Conservation (phyloP, 2,329 filamentous ascomycete genomes). For the Colletotrichum sp. region DNA sequence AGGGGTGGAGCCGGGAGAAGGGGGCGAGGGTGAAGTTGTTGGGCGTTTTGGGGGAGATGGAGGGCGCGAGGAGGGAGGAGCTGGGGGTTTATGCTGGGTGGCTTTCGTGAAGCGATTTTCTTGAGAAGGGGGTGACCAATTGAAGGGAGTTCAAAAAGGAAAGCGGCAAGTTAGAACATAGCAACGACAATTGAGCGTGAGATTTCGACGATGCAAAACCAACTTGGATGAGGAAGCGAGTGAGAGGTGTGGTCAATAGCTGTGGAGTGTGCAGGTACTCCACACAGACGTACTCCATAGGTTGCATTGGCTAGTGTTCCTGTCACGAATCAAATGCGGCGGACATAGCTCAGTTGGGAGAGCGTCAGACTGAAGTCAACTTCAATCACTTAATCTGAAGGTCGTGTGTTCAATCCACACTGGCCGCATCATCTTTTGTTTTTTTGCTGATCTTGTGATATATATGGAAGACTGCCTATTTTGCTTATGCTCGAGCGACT, state of each 20-base stretch:
- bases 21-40: constrained; percentile 71
- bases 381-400: constrained; percentile 20
- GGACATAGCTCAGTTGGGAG: constrained; percentile 21
- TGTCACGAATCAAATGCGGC: neutral
- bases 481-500: neutral
- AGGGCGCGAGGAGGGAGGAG: constrained; percentile 61
- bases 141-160: neutral
- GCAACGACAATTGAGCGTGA: neutral
- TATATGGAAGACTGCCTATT: neutral
- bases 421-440: neutral
- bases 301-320: accelerated
- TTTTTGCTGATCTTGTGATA: neutral
- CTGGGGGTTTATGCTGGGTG: constrained; percentile 48
- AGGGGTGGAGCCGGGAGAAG: constrained; percentile 65
- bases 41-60: constrained; percentile 73
- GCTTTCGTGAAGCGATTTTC: constrained; percentile 29
- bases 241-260: neutral
- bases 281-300: accelerated
- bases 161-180: neutral
- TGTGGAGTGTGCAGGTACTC: neutral
- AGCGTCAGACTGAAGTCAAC: constrained; percentile 20
- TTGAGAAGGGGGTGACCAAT: neutral
- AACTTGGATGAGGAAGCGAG: neutral
- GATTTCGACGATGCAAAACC: neutral
- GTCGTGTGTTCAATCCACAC: constrained; percentile 21